Percentiles rank a stretch among this genome's conserved stretches.
These are phyloP conservation scores for Teratosphaeria pseudoeucalypti DNA, from an alignment of 2,329 filamentous ascomycete species.

Conservation along the genomic window DNA sequence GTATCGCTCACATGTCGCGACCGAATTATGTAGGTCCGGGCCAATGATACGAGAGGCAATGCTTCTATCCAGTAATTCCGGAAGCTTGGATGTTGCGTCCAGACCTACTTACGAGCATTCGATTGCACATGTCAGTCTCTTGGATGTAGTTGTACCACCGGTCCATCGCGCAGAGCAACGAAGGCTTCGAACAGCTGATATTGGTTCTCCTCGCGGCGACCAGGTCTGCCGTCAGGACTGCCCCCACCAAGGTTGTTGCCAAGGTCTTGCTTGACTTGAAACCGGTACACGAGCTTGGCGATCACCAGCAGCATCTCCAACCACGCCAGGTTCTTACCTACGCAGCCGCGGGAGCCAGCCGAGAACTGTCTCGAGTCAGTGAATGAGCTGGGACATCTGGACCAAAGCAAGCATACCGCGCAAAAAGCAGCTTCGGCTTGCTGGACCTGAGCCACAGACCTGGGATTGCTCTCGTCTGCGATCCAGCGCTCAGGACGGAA, in stretches of 20 bases:
- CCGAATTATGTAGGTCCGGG: too few relatives aligned
- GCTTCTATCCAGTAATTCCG: neutral
- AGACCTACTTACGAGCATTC: neutral
- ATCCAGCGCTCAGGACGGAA: constrained; percentile 23
- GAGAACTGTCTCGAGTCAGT: constrained; percentile 40
- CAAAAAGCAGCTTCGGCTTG: constrained; percentile 56
- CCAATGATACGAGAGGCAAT: neutral
- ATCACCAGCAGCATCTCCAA: constrained; percentile 8
- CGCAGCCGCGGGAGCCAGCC: constrained; percentile 58
- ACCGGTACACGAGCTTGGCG: constrained; percentile 3
- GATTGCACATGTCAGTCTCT: neutral
- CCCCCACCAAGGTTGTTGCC: neutral
- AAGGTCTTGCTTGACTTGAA: neutral
- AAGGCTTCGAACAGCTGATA: constrained; percentile 1
- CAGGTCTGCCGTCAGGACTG: neutral
- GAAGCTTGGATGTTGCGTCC: neutral
- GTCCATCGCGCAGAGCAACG: neutral
- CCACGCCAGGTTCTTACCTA: constrained; percentile 44
- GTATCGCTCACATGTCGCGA: too few relatives aligned
- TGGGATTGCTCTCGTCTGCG: constrained; percentile 5
- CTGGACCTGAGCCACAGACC: constrained; percentile 20
- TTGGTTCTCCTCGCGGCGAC: neutral
- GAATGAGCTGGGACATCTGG: neutral
- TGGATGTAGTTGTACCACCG: neutral
- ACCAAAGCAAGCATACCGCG: constrained; percentile 29